These are phyloP conservation scores for Pythium monospermum DNA, from an alignment of 352 stramenopile genomes.

Conservation along the genomic window DNA sequence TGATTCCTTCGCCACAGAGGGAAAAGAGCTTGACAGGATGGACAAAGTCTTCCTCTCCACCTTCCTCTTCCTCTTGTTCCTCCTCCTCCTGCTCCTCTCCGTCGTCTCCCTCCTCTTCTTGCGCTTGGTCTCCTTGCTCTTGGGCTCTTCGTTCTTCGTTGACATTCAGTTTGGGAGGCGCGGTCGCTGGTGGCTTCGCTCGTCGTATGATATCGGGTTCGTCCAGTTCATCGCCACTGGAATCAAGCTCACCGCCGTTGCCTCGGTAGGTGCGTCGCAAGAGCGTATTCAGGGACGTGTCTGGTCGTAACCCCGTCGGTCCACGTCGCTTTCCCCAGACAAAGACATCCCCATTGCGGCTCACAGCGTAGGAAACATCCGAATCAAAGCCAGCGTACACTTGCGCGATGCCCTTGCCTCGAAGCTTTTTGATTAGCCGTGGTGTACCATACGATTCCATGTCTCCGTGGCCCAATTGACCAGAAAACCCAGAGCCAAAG, in stretches of 20 bases:
- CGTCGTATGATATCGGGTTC: constrained; percentile 1
- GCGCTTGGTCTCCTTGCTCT: background rate
- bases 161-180: background rate
- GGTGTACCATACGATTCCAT: constrained; percentile 50
- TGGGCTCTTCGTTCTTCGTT: background rate
- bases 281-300: constrained; percentile 26
- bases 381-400: constrained; percentile 84
- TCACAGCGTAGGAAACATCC: constrained; percentile 70
- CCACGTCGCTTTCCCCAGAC: constrained; percentile 72
- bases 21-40: constrained; percentile 56
- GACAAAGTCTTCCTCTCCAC: constrained; percentile 61
- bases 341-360: constrained; percentile 63
- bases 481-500: constrained; percentile 66
- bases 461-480: constrained; percentile 70
- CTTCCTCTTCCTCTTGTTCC: constrained; percentile 34
- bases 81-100: constrained; percentile 2
- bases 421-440: constrained; percentile 62
- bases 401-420: constrained; percentile 57
- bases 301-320: constrained; percentile 42
- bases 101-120: constrained; percentile 11
- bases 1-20: constrained; percentile 67
- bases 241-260: constrained; percentile 29
- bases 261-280: constrained; percentile 35
- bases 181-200: background rate
- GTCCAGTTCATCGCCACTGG: constrained; percentile 40